A percentile compares a stretch with the other conserved stretches of the same genome.
Evolutionary conservation across 345 rosid genomes (phyloP).

Genomic region (Rhodomyrtus tomentosa): DNA sequence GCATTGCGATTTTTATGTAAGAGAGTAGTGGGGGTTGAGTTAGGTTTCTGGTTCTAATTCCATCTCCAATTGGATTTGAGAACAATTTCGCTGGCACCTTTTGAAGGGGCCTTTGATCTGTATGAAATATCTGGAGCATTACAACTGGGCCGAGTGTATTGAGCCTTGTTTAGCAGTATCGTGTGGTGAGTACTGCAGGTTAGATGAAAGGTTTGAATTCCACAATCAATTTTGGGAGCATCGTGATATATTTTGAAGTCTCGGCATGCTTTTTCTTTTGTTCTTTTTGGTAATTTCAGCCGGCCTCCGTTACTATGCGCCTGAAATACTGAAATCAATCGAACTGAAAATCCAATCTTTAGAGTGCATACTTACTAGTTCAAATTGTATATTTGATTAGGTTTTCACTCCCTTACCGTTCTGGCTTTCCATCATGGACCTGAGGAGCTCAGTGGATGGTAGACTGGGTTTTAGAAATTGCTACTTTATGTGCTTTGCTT

Average conservation of each 20-base stretch:
- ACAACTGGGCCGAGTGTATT: neutral
- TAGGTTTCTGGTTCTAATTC: neutral
- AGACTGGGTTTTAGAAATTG: neutral
- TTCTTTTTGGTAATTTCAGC: neutral
- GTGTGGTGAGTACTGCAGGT: neutral
- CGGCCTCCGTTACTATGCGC: neutral
- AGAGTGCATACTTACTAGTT: neutral
- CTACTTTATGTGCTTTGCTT: neutral
- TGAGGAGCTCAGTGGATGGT: neutral
- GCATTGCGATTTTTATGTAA: neutral
- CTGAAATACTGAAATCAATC: rapidly evolving
- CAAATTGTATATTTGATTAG: neutral
- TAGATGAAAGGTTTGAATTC: neutral
- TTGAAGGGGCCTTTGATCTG: neutral
- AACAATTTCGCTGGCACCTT: rapidly evolving
- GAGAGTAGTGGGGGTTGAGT: neutral
- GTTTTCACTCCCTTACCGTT: neutral
- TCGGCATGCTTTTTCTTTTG: rapidly evolving
- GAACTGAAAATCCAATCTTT: neutral
- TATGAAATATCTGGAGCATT: neutral
- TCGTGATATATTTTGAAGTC: neutral
- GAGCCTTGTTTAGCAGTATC: neutral
- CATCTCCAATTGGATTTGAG: neutral
- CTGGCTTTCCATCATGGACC: neutral
- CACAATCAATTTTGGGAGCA: neutral